Evolutionary conservation across 2,329 filamentous ascomycete genomes (phyloP).

Genomic region (Colletotrichum caudatum): DNA sequence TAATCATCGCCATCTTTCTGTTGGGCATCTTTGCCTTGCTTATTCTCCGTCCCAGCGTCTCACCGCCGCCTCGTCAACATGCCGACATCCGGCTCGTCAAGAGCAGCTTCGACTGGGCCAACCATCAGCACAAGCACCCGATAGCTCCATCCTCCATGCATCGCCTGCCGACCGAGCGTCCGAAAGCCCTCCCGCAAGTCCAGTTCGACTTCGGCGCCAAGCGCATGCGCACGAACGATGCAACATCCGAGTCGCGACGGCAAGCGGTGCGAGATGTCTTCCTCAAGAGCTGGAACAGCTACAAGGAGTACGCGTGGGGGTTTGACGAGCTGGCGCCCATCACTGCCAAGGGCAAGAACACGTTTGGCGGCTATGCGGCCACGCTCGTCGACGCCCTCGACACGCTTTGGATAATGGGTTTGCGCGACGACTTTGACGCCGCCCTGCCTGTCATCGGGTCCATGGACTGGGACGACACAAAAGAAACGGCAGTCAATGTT

Average conservation of each 20-base stretch:
- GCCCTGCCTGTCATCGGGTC: constrained; percentile 53
- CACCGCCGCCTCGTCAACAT: constrained; percentile 18
- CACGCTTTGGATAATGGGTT: constrained; percentile 66
- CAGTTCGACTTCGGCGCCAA: constrained; percentile 36
- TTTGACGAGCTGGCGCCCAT: constrained; percentile 61
- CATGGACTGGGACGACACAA: constrained; percentile 66
- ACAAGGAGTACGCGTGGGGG: constrained; percentile 60
- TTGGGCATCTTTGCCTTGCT: constrained; percentile 30
- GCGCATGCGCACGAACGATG: constrained; percentile 29
- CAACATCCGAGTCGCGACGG: constrained; percentile 36
- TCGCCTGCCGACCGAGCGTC: constrained; percentile 24
- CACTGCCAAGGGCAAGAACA: constrained; percentile 52
- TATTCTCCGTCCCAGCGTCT: not conserved
- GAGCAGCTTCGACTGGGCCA: constrained; percentile 41
- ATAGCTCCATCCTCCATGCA: constrained; percentile 36
- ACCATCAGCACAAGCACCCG: constrained; percentile 32
- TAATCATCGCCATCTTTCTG: constrained; percentile 34
- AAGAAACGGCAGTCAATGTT: constrained; percentile 61
- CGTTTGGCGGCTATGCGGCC: constrained; percentile 61
- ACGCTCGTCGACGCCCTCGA: constrained; percentile 62
- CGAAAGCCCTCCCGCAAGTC: constrained; percentile 30
- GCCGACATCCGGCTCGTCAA: constrained; percentile 24
- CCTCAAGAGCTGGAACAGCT: constrained; percentile 56
- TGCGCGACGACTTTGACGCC: constrained; percentile 63
- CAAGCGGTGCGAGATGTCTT: constrained; percentile 51